Evolutionary conservation across 2,329 filamentous ascomycete genomes (phyloP).

Genomic region (Peltaster fructicola): DNA sequence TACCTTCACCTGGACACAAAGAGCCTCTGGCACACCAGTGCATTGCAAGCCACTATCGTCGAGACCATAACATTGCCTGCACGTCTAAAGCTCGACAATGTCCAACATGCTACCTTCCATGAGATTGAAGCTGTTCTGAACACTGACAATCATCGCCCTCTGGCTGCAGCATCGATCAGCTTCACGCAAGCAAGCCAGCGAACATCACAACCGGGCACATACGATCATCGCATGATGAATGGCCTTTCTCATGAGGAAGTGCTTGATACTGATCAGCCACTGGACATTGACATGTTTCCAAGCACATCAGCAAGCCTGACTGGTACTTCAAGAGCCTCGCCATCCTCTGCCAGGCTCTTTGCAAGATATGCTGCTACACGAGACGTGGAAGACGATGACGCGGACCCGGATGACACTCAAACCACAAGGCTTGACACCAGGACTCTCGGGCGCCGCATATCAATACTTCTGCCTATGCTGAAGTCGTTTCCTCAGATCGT

Average conservation of each 20-base stretch:
- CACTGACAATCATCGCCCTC: constrained; percentile 57
- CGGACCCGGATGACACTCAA: too few relatives aligned
- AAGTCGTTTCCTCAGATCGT: constrained; percentile 75
- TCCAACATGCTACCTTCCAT: constrained; percentile 36
- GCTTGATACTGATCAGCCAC: constrained; percentile 3
- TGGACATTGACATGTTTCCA: constrained; percentile 16
- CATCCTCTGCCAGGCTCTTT: too few relatives aligned
- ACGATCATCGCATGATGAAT: constrained; percentile 16
- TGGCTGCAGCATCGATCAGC: constrained; percentile 60
- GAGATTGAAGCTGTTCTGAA: constrained; percentile 52
- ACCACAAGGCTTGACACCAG: too few relatives aligned
- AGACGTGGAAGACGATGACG: too few relatives aligned
- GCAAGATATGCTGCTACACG: too few relatives aligned
- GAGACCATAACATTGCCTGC: constrained; percentile 67
- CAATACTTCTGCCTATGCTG: constrained; percentile 59
- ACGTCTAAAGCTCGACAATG: constrained; percentile 37
- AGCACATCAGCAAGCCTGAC: too few relatives aligned
- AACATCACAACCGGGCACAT: constrained; percentile 12
- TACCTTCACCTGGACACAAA: constrained; percentile 42
- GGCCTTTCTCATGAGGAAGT: constrained; percentile 12
- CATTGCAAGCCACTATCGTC: constrained; percentile 55
- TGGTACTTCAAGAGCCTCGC: too few relatives aligned
- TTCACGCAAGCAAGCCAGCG: too few relatives aligned
- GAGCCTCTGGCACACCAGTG: constrained; percentile 67
- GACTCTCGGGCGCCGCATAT: too few relatives aligned